These are phyloP conservation scores for Gentiana straminea DNA, from an alignment of 257 asterid genomes.

Conservation along the genomic window DNA sequence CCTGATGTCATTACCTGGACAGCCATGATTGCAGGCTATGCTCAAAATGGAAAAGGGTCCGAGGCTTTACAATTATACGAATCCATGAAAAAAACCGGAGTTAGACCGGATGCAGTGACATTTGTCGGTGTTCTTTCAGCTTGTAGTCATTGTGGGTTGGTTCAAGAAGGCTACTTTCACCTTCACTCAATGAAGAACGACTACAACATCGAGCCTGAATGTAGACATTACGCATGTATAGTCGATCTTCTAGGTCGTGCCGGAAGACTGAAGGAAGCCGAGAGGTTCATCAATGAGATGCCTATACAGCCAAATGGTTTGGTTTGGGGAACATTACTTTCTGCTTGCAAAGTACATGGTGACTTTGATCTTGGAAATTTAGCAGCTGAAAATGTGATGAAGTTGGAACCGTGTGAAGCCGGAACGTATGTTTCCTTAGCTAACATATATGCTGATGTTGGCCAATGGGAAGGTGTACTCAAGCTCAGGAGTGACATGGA, in stretches of 20 bases:
- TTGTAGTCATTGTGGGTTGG: conserved; percentile 73
- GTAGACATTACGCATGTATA: conserved; percentile 64
- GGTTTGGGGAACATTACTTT: conserved; percentile 70
- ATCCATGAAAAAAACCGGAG: conserved; percentile 47
- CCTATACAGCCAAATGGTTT: conserved; percentile 41
- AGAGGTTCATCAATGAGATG: conserved; percentile 46
- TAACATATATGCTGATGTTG: conserved; percentile 62
- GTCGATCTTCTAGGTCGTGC: conserved; percentile 82
- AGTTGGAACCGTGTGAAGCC: conserved; percentile 43
- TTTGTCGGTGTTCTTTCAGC: conserved; percentile 57
- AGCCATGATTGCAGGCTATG: conserved; percentile 62
- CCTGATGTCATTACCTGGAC: conserved; percentile 64
- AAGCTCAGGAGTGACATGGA: conserved; percentile 40
- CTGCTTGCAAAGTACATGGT: conserved; percentile 61
- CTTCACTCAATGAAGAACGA: conserved; percentile 59
- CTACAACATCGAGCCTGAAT: conserved; percentile 46
- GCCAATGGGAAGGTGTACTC: conserved; percentile 62
- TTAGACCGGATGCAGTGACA: conserved; percentile 49
- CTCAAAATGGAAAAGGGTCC: conserved; percentile 53
- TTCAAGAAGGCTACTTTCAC: conserved; percentile 59
- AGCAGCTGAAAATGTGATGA: conserved; percentile 49
- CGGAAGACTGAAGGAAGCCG: conserved; percentile 65
- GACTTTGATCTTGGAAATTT: conserved; percentile 43
- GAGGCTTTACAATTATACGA: conserved; percentile 56
- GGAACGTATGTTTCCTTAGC: conserved; percentile 52